Base-by-base conservation (phyloP, 2,329 filamentous ascomycete species). In the Talaromyces islandicus region DNA sequence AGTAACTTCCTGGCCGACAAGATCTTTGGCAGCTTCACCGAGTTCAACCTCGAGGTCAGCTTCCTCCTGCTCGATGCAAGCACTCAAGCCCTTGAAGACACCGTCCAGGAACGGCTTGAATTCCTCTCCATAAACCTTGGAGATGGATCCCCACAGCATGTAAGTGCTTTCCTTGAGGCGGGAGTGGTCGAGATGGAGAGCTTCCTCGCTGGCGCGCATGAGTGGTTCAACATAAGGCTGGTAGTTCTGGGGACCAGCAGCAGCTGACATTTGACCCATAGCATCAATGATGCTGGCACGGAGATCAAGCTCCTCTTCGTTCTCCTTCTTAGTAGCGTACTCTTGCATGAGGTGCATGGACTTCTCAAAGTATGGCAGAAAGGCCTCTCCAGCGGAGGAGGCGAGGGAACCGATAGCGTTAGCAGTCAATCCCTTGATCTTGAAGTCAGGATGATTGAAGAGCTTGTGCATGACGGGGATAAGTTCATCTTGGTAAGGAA, bases 121-220 rank as follows among this genome's bases (percentile, higher is more conserved):
- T 60, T 78, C 75, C 70, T 91, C 89, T 69, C 89, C 88, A 76
- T 97, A 97, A 10, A 97, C 91, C 80, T 95, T 95, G 64, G 93
- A 89, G 72, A 99, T 87, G 46, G 90, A 91, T 65, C 91, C 92
- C 93, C 94, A 99, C 58, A 99, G 83, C 64, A 97, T 95, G 78
- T 96, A 99, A 73, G 91, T 96, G 63, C 92, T 97, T 81, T 99
- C 94, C 75, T 92, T 90, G 56, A 97, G 86, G 60, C 92, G 86
- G 48, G 92, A 90, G 78, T 97, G 92, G 68, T 91, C 92, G 2
- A 99, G 86, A 67, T 89, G 82, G 2, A 97, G 83, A 59, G 90
- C 92, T 76, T 97, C 92, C 77, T 97, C 92, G 66, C 91, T 96
- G 14, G 93, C 89, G 69, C 88, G 84, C 90, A 99, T 96, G 61